A percentile compares a stretch with the other conserved stretches of the same genome.
These are phyloP conservation scores for Kodamaea sp. DNA, from an alignment of 1,139 yeast species.

Conservation along the genomic window DNA sequence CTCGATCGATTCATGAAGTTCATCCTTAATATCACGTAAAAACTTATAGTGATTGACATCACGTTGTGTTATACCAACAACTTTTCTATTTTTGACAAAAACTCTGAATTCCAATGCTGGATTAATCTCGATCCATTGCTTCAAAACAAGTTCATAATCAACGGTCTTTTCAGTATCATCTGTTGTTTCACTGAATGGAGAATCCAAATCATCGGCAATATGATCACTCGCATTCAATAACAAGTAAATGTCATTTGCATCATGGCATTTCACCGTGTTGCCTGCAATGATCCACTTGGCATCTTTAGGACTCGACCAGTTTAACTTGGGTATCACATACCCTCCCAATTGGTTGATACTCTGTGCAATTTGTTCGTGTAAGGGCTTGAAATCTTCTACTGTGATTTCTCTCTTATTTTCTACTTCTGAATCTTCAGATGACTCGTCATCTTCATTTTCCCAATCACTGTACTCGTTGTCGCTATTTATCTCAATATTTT, in stretches of 20 bases:
- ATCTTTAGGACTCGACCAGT: slow-evolving; percentile 97
- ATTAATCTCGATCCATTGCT: slow-evolving; percentile 77
- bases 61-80: slow-evolving; percentile 78
- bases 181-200: slow-evolving; percentile 55
- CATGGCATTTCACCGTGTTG: slow-evolving; percentile 66
- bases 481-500: slow-evolving; percentile 36
- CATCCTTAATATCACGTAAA: slow-evolving; percentile 44
- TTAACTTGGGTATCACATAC: slow-evolving; percentile 78
- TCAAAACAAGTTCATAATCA: slow-evolving; percentile 62
- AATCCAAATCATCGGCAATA: slow-evolving; percentile 75
- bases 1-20: slow-evolving; percentile 48
- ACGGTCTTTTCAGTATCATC: slow-evolving; percentile 13
- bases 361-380: slow-evolving; percentile 51
- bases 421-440: slow-evolving; percentile 17
- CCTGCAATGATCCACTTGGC: slow-evolving; percentile 88
- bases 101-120: slow-evolving; percentile 91
- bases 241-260: slow-evolving; percentile 71
- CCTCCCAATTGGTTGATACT: slow-evolving; percentile 45
- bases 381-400: slow-evolving; percentile 47
- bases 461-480: slow-evolving; percentile 72
- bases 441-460: slow-evolving; percentile 49
- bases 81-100: slow-evolving; percentile 58
- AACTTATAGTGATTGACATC: slow-evolving; percentile 81
- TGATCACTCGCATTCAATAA: slow-evolving; percentile 84
- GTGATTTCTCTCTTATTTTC: slow-evolving; percentile 30